Base-by-base conservation (phyloP, 169 alveolate species). In the Plasmodium knowlesi region DNA sequence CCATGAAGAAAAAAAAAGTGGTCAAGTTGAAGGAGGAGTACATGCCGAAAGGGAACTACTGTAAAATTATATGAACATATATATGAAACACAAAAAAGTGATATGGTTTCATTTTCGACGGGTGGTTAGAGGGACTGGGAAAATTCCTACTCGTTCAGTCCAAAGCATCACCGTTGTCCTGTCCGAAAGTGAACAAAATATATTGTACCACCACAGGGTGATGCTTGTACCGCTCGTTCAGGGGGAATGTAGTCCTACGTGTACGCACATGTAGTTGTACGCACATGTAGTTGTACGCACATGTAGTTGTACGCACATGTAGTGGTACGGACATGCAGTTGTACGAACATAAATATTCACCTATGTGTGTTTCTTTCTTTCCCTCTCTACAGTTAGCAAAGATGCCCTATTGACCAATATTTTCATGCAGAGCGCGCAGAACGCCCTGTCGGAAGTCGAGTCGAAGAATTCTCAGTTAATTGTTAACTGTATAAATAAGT, bases 1-100 rank as follows among this genome's bases (percentile, higher is more conserved):
- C 10, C 50, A 89, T 89, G 94, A 89, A 89, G 82, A 76, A 73
- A 80, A 89, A 89, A 34, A 89, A 89, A 79, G 90, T 89, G 12
- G 76, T 89, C 25, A 89, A 89, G 71, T 70, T 89, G 79, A 89
- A 89, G 82, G 94, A 54, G 46, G 83, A 80, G 5, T 89, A 89
- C 71, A 25, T 57, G 5, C 94, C 94, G 50, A 67, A 89, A 79
- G 84, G 88, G 14, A 89, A 67, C 71, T 89, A 89, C 50, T 54
- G 94, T 89, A 89, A 61, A 34, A 16, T 74, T 61, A 19, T 14
- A 22, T 61, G 4, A 46, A 12, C 57, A 46, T 46, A 46, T 46
- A 46, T 1, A 46, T 10, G 57, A 46, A 46, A 46, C n/a, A 61
- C 14, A 10, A n/a, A 61, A 61, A 61, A 61, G 32, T 61, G 74